Conservation (phyloP, 2,329 filamentous ascomycete genomes). For the Albophoma yamanashiensis region DNA sequence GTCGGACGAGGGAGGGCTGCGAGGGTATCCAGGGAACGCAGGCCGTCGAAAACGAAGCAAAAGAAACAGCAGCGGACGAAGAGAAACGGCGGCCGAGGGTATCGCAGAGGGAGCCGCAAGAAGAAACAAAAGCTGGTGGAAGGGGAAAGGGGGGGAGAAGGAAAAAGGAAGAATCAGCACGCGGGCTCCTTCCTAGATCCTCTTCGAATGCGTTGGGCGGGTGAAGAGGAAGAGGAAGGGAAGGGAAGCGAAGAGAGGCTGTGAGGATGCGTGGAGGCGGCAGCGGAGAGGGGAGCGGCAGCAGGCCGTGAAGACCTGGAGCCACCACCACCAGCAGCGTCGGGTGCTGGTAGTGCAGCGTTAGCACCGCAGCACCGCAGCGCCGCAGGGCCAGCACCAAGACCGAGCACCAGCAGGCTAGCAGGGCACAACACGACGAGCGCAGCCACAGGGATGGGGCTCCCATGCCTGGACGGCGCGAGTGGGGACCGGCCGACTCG, state of each 20-base stretch:
- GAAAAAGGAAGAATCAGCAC: slow-evolving; percentile 8
- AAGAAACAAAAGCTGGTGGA: slow-evolving; percentile 2
- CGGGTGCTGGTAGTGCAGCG: not conserved
- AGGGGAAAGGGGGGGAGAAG: slow-evolving; percentile 2
- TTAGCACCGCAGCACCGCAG: not conserved
- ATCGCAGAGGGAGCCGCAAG: slow-evolving; percentile 5
- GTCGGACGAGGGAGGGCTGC: slow-evolving; percentile 11
- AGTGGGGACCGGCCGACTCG: not conserved
- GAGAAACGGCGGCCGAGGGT: slow-evolving; percentile 6
- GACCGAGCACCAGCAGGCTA: not conserved
- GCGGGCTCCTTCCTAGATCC: slow-evolving; percentile 6
- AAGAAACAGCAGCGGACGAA: slow-evolving; percentile 8
- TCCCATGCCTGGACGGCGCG: not conserved
- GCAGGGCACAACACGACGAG: not conserved
- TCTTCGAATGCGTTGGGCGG: slow-evolving; percentile 3
- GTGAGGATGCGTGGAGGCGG: slow-evolving; percentile 10
- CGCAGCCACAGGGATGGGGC: not conserved
- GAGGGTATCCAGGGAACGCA: slow-evolving; percentile 11
- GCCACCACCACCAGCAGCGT: not conserved
- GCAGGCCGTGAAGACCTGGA: not conserved
- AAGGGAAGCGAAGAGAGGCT: slow-evolving; percentile 6
- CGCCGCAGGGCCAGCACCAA: not conserved
- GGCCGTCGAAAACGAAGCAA: slow-evolving; percentile 5
- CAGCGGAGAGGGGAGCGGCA: slow-evolving; percentile 1
- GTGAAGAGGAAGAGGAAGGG: slow-evolving; percentile 4